Evolutionary conservation across 495 filamentous ascomycete species (phyloP).

Genomic region (Aspergillus taichungensis): DNA sequence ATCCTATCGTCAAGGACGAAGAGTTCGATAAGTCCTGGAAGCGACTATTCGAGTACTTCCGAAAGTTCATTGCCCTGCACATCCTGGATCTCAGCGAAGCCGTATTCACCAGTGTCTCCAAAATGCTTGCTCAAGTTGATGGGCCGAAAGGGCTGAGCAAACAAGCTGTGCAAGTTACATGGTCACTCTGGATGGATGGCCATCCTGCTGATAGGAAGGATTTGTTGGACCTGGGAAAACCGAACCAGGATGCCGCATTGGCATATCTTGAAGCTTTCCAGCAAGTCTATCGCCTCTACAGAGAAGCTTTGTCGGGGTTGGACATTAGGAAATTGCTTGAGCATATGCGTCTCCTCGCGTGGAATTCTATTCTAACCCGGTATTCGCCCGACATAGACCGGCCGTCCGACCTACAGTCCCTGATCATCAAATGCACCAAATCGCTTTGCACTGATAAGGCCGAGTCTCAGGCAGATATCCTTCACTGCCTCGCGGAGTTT

Average conservation of each 20-base stretch:
- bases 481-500: conserved; percentile 60
- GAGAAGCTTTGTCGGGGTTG: conserved; percentile 49
- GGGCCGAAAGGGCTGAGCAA: conserved; percentile 41
- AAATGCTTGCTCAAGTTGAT: conserved; percentile 53
- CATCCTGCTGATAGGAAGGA: conserved; percentile 46
- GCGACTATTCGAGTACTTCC: conserved; percentile 58
- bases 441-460: conserved; percentile 59
- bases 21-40: conserved; percentile 58
- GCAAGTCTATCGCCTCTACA: conserved; percentile 73
- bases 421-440: conserved; percentile 64
- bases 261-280: conserved; percentile 71
- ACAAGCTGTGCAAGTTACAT: conserved; percentile 51
- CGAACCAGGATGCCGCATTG: conserved; percentile 68
- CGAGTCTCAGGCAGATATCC: conserved; percentile 57
- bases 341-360: conserved; percentile 51
- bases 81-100: conserved; percentile 63
- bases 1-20: conserved; percentile 45
- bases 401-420: conserved; percentile 66
- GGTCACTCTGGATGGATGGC: conserved; percentile 63
- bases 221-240: conserved; percentile 29
- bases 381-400: conserved; percentile 83
- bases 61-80: conserved; percentile 47
- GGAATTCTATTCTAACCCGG: conserved; percentile 60
- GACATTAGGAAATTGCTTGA: conserved; percentile 47
- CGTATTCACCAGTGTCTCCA: conserved; percentile 57